A percentile compares a stretch with the other conserved stretches of the same genome.
Evolutionary conservation across 2,329 filamentous ascomycete genomes (phyloP).

Genomic region (Fusarium goolgardi): DNA sequence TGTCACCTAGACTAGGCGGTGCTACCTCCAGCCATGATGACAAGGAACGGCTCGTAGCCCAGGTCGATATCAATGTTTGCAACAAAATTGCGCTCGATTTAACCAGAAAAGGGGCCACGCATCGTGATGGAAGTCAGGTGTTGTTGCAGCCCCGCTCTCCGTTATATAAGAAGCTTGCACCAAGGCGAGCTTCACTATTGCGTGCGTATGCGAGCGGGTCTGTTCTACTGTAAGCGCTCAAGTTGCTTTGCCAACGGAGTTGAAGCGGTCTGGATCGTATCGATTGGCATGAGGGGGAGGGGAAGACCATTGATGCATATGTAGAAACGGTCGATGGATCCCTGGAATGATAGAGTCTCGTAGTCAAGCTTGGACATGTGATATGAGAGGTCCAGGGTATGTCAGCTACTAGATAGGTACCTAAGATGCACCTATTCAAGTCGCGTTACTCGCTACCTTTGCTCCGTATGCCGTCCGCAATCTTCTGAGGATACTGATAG

Average conservation of each 20-base stretch:
- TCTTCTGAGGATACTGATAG: constrained; percentile 1
- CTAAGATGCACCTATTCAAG: background rate
- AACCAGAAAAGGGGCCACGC: constrained; percentile 8
- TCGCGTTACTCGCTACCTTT: background rate
- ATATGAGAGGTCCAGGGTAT: background rate
- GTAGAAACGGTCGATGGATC: constrained; percentile 8
- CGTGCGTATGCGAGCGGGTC: constrained; percentile 17
- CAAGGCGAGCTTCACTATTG: constrained; percentile 31
- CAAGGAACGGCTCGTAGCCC: background rate
- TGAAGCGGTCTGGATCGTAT: constrained; percentile 23
- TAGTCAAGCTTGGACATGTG: constrained; percentile 2
- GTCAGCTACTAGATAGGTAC: background rate
- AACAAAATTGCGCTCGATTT: constrained; percentile 11
- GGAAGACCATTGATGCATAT: constrained; percentile 1
- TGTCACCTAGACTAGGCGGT: background rate
- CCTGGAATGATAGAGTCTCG: constrained; percentile 23
- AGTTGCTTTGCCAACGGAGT: constrained; percentile 31
- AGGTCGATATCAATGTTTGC: constrained; percentile 5
- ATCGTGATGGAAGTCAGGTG: constrained; percentile 16
- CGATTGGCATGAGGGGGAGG: constrained; percentile 16
- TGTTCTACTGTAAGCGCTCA: constrained; percentile 8
- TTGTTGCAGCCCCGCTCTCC: constrained; percentile 38
- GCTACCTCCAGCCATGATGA: background rate
- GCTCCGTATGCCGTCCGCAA: background rate
- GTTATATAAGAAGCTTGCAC: constrained; percentile 24